A percentile compares a stretch with the other conserved stretches of the same genome.
These are phyloP conservation scores for Sporisorium scitamineum DNA, from an alignment of 1,284 basidiomycete species.

Conservation along the genomic window DNA sequence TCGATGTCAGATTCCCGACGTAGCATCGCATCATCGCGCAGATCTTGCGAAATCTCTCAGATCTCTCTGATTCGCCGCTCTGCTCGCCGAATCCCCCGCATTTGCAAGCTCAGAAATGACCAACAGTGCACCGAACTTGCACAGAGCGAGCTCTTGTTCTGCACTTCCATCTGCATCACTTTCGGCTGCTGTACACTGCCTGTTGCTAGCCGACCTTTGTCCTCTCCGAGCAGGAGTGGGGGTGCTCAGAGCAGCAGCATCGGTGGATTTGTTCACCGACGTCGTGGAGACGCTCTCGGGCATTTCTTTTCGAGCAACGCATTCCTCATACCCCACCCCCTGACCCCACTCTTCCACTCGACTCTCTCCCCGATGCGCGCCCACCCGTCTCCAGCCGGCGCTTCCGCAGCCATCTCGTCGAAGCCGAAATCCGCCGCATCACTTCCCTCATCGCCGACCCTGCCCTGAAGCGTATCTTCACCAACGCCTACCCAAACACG, in stretches of 20 bases:
- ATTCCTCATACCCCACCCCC: slow-evolving; percentile 11
- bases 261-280: neutral
- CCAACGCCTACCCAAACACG: slow-evolving; percentile 50
- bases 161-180: neutral
- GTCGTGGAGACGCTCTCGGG: neutral
- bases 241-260: neutral
- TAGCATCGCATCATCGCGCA: slow-evolving; percentile 27
- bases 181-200: slow-evolving; percentile 1
- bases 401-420: slow-evolving; percentile 44
- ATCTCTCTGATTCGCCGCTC: slow-evolving; percentile 6
- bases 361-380: slow-evolving; percentile 41
- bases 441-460: slow-evolving; percentile 37
- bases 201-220: neutral
- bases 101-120: neutral
- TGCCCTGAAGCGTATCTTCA: slow-evolving; percentile 45
- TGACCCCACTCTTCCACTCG: slow-evolving; percentile 38
- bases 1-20: neutral
- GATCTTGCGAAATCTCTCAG: slow-evolving; percentile 7
- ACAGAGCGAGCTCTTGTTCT: slow-evolving; percentile 17
- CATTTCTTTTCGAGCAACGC: neutral
- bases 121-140: slow-evolving; percentile 5
- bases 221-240: neutral
- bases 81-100: slow-evolving; percentile 3
- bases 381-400: slow-evolving; percentile 22
- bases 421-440: slow-evolving; percentile 49